Evolutionary conservation across 805 yeast genomes (phyloP), one percentile per base, ranked within the genome.

Genomic region (Ogataea parapolymorpha): DNA sequence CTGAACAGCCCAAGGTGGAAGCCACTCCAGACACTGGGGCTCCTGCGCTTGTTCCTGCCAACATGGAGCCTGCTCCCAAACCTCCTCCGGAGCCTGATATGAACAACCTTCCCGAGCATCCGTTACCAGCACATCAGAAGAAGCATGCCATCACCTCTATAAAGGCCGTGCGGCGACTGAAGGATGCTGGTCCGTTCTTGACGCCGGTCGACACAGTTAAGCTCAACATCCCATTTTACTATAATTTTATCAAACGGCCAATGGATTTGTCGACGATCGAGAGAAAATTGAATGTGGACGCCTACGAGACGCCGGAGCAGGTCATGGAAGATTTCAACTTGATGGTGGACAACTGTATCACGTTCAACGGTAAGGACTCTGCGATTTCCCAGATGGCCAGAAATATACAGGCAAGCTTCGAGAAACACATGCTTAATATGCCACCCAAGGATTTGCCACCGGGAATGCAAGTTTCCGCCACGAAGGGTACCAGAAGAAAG

Each of bases 221-320:
- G 59, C 76, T 88, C 46, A 88, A 90, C 56, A 85, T 93, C 41
- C 99, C 99, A 3, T 79, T 85, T 49, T 93, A 93, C 62, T 87
- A 82, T 62, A 89, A 88, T 54, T 80, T 77, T 56, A 80, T 93
- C 55, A 73, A 77, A 49, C 72, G 82, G 55, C 99, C 99, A 28
- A 93, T 93, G 97, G 98, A 91, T 62, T 69, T 93, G 25, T 76
- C 90, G 3, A 88, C 97, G 2, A 85, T 93, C 50, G 99, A 93
- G 64, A 77, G 75, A 54, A 91, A 90, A 63, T 66, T 90, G 28
- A 70, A 59, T 29, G 77, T 63, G 6, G 78, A 80, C 56, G 90
- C 87, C 2, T 93, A 90, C 63, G 83, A 75, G 48, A 71, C 75
- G 5, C 81, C 89, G 9, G 75, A 75, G 48, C 80, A 80, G 48